Conservation (phyloP, 257 asterid genomes). For the Gardenia jasminoides region DNA sequence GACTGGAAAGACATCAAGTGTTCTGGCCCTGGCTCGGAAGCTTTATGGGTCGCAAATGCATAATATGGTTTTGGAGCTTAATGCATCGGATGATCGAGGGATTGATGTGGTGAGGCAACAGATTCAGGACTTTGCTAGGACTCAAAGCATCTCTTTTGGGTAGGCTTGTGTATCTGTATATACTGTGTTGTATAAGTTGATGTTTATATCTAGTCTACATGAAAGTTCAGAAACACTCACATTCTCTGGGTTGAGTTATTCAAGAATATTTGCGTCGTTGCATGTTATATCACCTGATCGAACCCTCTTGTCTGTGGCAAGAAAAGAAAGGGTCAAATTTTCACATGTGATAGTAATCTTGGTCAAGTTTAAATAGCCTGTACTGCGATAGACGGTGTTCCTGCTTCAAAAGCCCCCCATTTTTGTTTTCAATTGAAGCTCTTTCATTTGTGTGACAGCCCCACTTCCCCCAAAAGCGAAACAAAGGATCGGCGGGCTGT, state of each 20-base stretch:
- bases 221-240: not conserved
- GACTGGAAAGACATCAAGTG: slow-evolving; percentile 94
- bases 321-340: not conserved
- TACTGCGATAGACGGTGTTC: not conserved
- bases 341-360: not conserved
- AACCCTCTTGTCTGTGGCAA: not conserved
- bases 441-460: no score
- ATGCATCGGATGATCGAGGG: slow-evolving; percentile 98
- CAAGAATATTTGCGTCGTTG: not conserved
- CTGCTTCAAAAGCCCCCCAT: not conserved
- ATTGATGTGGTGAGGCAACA: slow-evolving; percentile 96
- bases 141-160: slow-evolving; percentile 96
- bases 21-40: slow-evolving; percentile 89
- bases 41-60: slow-evolving; percentile 78
- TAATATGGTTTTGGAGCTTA: slow-evolving; percentile 92
- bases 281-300: not conserved
- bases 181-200: not conserved
- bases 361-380: not conserved
- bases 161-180: slow-evolving; percentile 20
- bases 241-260: not conserved
- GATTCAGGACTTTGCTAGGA: slow-evolving; percentile 98
- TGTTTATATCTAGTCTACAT: not conserved
- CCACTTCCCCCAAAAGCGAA: no score
- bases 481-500: no score
- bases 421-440: not conserved